These are phyloP conservation scores for Neodidymelliopsis sp. DNA, from an alignment of 2,329 filamentous ascomycete genomes.

Conservation along the genomic window DNA sequence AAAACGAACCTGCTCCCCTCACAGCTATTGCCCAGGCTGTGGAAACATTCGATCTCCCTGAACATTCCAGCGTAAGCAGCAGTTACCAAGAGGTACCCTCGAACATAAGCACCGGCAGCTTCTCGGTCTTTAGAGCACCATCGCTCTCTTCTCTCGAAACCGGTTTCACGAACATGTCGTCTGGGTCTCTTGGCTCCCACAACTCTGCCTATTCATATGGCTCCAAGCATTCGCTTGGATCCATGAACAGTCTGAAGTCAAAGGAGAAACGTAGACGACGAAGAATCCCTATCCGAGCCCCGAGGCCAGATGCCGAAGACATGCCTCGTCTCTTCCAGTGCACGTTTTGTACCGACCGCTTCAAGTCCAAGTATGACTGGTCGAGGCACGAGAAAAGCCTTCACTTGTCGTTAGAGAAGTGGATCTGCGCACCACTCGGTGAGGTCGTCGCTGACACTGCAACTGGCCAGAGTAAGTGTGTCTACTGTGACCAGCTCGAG, in stretches of 20 bases:
- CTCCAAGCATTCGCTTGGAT: slow-evolving; percentile 64
- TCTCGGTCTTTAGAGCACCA: slow-evolving; percentile 60
- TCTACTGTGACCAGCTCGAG: slow-evolving; percentile 64
- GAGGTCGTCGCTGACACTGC: slow-evolving; percentile 63
- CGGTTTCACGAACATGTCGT: slow-evolving; percentile 58
- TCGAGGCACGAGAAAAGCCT: slow-evolving; percentile 51
- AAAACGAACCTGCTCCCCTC: slow-evolving; percentile 72
- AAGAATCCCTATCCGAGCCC: slow-evolving; percentile 53
- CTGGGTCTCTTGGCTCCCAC: slow-evolving; percentile 62
- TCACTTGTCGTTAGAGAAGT: slow-evolving; percentile 50
- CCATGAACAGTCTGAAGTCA: slow-evolving; percentile 60
- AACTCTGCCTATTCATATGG: slow-evolving; percentile 65
- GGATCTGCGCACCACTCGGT: slow-evolving; percentile 66
- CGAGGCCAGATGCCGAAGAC: slow-evolving; percentile 33
- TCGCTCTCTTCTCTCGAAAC: slow-evolving; percentile 64
- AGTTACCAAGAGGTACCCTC: slow-evolving; percentile 59
- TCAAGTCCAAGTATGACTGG: slow-evolving; percentile 53
- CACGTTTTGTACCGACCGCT: slow-evolving; percentile 50
- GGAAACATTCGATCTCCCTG: slow-evolving; percentile 46
- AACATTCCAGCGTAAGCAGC: slow-evolving; percentile 45
- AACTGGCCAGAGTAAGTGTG: slow-evolving; percentile 65
- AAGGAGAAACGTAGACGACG: slow-evolving; percentile 66
- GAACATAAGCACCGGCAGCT: slow-evolving; percentile 55
- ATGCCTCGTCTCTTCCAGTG: slow-evolving; percentile 44
- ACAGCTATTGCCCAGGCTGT: slow-evolving; percentile 70